Conservation (phyloP, 108 stramenopile genomes). For the Nitzschia putrida region DNA sequence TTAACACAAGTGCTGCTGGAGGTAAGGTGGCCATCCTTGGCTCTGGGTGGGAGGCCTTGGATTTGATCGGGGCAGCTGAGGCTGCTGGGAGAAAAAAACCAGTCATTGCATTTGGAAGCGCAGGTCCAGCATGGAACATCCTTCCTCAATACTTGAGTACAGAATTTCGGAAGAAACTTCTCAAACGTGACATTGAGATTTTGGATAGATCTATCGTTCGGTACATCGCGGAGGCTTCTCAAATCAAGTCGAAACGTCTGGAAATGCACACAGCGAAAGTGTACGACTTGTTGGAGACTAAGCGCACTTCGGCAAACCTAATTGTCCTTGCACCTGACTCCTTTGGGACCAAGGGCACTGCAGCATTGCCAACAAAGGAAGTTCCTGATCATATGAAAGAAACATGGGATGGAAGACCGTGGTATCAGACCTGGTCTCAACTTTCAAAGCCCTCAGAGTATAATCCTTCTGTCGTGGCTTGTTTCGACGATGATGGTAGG, state of each 20-base stretch:
- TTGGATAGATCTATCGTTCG: constrained; percentile 75
- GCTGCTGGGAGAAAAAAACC: constrained; percentile 42
- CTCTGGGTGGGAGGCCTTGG: constrained; percentile 81
- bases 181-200: constrained; percentile 58
- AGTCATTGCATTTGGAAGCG: constrained; percentile 61
- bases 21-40: constrained; percentile 72
- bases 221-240: constrained; percentile 50
- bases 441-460: constrained; percentile 30
- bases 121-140: constrained; percentile 52
- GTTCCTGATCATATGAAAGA: constrained; percentile 39
- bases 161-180: constrained; percentile 65
- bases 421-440: constrained; percentile 61
- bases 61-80: constrained; percentile 58
- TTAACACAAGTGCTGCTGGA: constrained; percentile 57
- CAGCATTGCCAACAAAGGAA: constrained; percentile 51
- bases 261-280: constrained; percentile 81
- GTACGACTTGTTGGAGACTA: constrained; percentile 73
- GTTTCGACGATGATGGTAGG: constrained; percentile 80
- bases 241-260: constrained; percentile 21
- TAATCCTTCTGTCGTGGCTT: constrained; percentile 63
- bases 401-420: constrained; percentile 47
- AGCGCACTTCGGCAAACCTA: constrained; percentile 51
- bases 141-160: constrained; percentile 76
- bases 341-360: constrained; percentile 66
- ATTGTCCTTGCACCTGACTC: constrained; percentile 74